Evolutionary conservation across 805 yeast species (phyloP).

Genomic region (Candida ficus): DNA sequence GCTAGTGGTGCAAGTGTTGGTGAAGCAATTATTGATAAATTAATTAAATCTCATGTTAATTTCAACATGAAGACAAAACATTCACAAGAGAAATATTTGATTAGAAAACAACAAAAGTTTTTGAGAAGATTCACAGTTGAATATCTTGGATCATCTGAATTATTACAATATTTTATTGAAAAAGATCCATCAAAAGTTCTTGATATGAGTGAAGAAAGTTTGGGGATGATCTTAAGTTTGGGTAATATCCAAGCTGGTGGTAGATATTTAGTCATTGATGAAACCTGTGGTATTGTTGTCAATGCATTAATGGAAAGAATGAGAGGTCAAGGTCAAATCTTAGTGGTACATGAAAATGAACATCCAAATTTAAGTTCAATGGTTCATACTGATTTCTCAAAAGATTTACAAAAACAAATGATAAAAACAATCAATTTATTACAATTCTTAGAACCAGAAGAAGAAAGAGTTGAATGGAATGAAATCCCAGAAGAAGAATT

Average conservation of each 20-base stretch:
- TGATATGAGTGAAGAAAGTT: constrained; percentile 80
- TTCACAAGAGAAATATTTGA: constrained; percentile 88
- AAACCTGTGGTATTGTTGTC: constrained; percentile 87
- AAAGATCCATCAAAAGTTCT: constrained; percentile 61
- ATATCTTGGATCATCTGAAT: constrained; percentile 61
- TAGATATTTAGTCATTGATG: constrained; percentile 80
- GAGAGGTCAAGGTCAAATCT: constrained; percentile 65
- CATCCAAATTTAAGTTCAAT: constrained; percentile 78
- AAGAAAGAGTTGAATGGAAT: constrained; percentile 39
- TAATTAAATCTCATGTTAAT: constrained; percentile 78
- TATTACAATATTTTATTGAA: constrained; percentile 69
- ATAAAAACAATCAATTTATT: constrained; percentile 69
- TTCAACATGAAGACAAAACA: constrained; percentile 85
- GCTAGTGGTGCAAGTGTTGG: constrained; percentile 60
- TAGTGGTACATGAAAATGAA: constrained; percentile 86
- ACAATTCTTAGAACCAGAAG: constrained; percentile 78
- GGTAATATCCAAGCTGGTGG: constrained; percentile 91
- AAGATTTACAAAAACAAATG: constrained; percentile 45
- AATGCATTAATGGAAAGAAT: constrained; percentile 87
- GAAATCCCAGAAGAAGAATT: constrained; percentile 48
- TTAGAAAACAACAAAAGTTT: constrained; percentile 89
- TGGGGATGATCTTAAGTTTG: constrained; percentile 71
- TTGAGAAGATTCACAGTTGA: constrained; percentile 81
- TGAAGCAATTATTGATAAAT: constrained; percentile 71
- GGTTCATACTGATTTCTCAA: constrained; percentile 59